Evolutionary conservation across 75 land plant species (phyloP), one percentile per base, ranked within the genome.

Genomic region (Sequoiadendron giganteum): DNA sequence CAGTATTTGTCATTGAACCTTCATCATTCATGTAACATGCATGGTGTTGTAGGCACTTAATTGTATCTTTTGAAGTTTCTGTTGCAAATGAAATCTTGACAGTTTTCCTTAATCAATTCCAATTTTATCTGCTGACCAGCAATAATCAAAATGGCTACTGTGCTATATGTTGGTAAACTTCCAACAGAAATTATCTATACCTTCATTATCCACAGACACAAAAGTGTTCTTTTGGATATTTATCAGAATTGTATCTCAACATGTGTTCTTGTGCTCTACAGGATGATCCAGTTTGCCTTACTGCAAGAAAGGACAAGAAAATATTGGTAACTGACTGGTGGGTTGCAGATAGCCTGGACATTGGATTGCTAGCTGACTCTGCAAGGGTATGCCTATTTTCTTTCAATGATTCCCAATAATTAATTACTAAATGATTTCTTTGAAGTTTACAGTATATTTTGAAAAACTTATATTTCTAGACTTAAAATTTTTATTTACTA

Each of bases 241-340:
- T 32, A 34, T 34, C 38, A 32, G 77, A 32, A 1, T 10, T 32
- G 28, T 73, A 73, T 73, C 77, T 73, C 77, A 73, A 73, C 11
- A 73, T 73, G 34, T 55, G 84, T 48, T 49, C 19, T 87, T 83
- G 49, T 25, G 4, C 11, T 25, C 13, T 25, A 14, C 86, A 96
- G 97, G 94, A 95, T 88, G 95, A 96, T 91, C 95, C 98, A 49
- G 76, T 93, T 9, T 96, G 98, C 91, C 89, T 91, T 87, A 92
- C 91, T 73, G 97, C 97, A 55, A 90, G 95, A 81, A 88, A 86
- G 39, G 95, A 95, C 85, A 95, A 94, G 3, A 96, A 95, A 61
- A 86, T 52, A 4, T 89, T 95, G 25, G 93, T 92, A 43, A 94
- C 95, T 8, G 90, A 90, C 28, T 73, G 90, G 58, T 96, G 98